Percentiles rank a stretch among this genome's conserved stretches.
These are phyloP conservation scores for Mimosa pudica DNA, from an alignment of 306 rosid species.

Conservation along the genomic window DNA sequence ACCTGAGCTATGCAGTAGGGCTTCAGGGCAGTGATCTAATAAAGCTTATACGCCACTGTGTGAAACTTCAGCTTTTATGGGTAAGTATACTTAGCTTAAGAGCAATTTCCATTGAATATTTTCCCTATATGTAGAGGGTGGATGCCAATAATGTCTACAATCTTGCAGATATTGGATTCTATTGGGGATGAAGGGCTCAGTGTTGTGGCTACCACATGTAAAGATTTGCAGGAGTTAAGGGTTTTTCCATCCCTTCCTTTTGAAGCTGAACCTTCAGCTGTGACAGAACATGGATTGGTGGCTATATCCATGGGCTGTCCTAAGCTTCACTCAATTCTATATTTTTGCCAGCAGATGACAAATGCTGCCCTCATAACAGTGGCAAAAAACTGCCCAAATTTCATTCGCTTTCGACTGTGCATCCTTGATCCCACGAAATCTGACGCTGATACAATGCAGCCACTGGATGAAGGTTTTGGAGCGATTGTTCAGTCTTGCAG, in stretches of 20 bases:
- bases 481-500: constrained; percentile 92
- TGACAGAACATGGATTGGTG: constrained; percentile 83
- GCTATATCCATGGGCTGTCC: constrained; percentile 84
- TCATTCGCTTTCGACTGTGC: constrained; percentile 78
- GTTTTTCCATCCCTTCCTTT: constrained; percentile 75
- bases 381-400: constrained; percentile 88
- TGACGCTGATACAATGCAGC: constrained; percentile 67
- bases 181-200: constrained; percentile 84
- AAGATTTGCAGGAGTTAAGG: constrained; percentile 84
- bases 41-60: constrained; percentile 57
- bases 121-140: background rate
- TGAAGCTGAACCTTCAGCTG: constrained; percentile 60
- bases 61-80: constrained; percentile 83
- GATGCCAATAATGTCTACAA: constrained; percentile 13
- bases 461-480: constrained; percentile 95
- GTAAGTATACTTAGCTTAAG: constrained; percentile 41
- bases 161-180: constrained; percentile 72
- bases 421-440: constrained; percentile 74
- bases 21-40: constrained; percentile 60
- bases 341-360: constrained; percentile 94
- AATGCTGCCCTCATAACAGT: constrained; percentile 90
- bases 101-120: background rate
- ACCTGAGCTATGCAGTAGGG: constrained; percentile 90
- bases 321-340: constrained; percentile 80
- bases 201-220: constrained; percentile 74